Conservation (phyloP, 495 filamentous ascomycete species). For the Penicillium argentinense region DNA sequence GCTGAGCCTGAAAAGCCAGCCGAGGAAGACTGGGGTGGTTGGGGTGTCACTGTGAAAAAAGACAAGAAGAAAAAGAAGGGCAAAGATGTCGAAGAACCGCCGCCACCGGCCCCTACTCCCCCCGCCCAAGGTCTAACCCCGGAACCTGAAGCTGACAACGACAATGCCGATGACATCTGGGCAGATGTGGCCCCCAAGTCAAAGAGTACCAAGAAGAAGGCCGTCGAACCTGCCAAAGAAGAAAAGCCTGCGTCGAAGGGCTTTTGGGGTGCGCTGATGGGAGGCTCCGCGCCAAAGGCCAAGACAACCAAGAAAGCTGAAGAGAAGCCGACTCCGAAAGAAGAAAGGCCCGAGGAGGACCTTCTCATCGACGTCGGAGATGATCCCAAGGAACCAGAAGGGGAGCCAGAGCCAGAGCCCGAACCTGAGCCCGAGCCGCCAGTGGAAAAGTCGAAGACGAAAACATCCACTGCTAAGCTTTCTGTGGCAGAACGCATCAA, state of each 20-base stretch:
- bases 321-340: constrained; percentile 17
- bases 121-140: constrained; percentile 48
- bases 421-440: constrained; percentile 36
- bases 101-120: constrained; percentile 51
- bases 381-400: constrained; percentile 26
- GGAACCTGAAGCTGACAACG: constrained; percentile 36
- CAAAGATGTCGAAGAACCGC: constrained; percentile 37
- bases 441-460: constrained; percentile 29
- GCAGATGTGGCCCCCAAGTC: constrained; percentile 37
- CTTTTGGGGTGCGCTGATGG: constrained; percentile 48
- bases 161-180: constrained; percentile 34
- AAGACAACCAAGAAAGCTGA: constrained; percentile 37
- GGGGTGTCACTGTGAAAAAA: constrained; percentile 37
- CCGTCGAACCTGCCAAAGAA: constrained; percentile 35
- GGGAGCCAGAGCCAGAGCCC: constrained; percentile 31
- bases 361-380: constrained; percentile 35
- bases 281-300: constrained; percentile 29
- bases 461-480: constrained; percentile 30
- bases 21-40: constrained; percentile 34
- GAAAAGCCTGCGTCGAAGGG: constrained; percentile 34
- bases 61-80: constrained; percentile 50
- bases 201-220: constrained; percentile 25
- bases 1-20: constrained; percentile 27
- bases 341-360: constrained; percentile 26
- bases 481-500: constrained; percentile 51